These are phyloP conservation scores for Citrullus amarus DNA, from an alignment of 306 rosid species.

Conservation along the genomic window DNA sequence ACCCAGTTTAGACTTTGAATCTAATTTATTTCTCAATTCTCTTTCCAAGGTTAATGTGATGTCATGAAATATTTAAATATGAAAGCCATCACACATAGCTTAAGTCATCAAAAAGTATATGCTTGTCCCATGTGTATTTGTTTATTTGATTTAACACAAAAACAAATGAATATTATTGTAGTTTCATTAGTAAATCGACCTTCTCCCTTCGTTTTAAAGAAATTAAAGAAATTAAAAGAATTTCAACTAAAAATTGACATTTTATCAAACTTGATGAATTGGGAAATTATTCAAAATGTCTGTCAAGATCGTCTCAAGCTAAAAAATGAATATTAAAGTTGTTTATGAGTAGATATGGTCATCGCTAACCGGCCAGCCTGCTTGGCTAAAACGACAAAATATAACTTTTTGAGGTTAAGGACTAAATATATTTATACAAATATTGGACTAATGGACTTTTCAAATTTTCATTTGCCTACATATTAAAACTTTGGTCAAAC, in stretches of 20 bases:
- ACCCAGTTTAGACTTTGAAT: background rate
- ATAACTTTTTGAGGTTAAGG: background rate
- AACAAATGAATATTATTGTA: background rate
- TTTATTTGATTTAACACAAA: background rate
- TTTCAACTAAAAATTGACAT: background rate
- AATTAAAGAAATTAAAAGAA: background rate
- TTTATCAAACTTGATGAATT: background rate
- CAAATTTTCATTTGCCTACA: background rate
- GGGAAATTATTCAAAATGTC: background rate
- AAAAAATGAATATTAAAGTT: background rate
- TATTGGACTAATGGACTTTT: background rate
- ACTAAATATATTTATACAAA: background rate
- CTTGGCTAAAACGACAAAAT: background rate
- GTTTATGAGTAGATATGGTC: background rate
- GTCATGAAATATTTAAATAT: slow-evolving; percentile 1
- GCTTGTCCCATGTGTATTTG: background rate
- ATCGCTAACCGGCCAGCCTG: background rate
- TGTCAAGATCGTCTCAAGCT: background rate
- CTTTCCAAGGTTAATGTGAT: background rate
- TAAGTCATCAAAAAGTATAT: slow-evolving; percentile 1
- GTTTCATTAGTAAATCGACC: background rate
- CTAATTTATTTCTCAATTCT: background rate
- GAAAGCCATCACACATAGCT: background rate
- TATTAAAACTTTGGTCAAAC: background rate
- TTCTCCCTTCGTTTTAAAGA: background rate